Percentiles rank a stretch among this genome's conserved stretches.
Evolutionary conservation across 2,329 filamentous ascomycete species (phyloP).

Genomic region (Elsinoe perseae): DNA sequence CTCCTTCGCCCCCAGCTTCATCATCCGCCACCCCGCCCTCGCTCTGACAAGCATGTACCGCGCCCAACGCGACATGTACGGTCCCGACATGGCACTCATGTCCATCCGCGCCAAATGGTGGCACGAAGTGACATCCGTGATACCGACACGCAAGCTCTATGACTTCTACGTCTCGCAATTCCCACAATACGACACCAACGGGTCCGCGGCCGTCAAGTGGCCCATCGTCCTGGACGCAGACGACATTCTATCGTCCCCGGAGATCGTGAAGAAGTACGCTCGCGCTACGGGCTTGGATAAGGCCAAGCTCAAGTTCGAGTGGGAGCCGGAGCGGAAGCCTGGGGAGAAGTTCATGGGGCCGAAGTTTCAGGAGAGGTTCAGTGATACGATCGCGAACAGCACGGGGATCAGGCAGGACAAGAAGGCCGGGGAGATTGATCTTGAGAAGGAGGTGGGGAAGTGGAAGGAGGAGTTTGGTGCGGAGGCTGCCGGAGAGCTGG

Average conservation of each 20-base stretch:
- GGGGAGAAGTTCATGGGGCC: conserved; percentile 8
- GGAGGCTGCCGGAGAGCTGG: neutral
- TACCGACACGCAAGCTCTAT: conserved; percentile 2
- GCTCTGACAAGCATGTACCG: conserved; percentile 10
- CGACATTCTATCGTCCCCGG: neutral
- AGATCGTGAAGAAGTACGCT: conserved; percentile 1
- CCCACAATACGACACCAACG: neutral
- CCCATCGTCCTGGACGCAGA: conserved; percentile 7
- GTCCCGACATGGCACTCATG: neutral
- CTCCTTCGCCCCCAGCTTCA: conserved; percentile 13
- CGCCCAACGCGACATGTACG: conserved; percentile 12
- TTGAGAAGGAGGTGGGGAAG: conserved; percentile 11
- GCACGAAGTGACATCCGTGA: conserved; percentile 10
- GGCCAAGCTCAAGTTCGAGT: conserved; percentile 1
- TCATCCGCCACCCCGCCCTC: conserved; percentile 9
- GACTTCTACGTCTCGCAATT: conserved; percentile 7
- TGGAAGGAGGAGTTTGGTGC: conserved; percentile 13
- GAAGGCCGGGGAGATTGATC: conserved; percentile 7
- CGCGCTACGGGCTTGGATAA: neutral
- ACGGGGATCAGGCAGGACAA: conserved; percentile 12
- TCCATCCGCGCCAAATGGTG: neutral
- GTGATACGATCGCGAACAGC: conserved; percentile 8
- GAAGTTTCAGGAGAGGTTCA: conserved; percentile 12
- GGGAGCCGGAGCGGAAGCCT: conserved; percentile 7
- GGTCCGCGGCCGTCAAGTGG: neutral